phyloP scores from a whole-genome alignment of 1,139 yeast genomes.

The Hemisphaericaspora xylanilytica region DNA sequence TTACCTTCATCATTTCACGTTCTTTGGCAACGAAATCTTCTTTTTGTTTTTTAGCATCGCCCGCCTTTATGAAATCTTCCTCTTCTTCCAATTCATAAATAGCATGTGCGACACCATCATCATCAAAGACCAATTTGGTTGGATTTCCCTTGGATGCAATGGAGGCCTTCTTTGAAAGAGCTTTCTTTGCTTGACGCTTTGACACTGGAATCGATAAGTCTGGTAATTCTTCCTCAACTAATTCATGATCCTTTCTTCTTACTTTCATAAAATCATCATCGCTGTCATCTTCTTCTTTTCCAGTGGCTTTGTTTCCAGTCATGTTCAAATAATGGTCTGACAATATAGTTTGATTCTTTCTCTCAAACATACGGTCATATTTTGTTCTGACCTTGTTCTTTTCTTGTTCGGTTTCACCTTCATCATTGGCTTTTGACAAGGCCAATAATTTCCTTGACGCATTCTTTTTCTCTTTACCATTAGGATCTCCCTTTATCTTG shows the following conservation, averaged over 20 bases:
- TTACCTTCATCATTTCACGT: conserved; percentile 60
- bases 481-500: conserved; percentile 55
- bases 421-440: conserved; percentile 59
- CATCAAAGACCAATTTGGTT: conserved; percentile 82
- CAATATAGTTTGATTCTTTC: conserved; percentile 88
- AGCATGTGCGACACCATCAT: conserved; percentile 89
- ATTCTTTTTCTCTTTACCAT: conserved; percentile 73
- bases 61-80: conserved; percentile 76
- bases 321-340: conserved; percentile 83
- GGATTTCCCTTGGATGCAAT: conserved; percentile 65
- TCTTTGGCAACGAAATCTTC: conserved; percentile 65
- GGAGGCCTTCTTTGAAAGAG: conserved; percentile 82
- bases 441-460: conserved; percentile 67
- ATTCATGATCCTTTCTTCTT: conserved; percentile 70
- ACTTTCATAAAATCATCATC: conserved; percentile 76
- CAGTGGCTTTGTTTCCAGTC: conserved; percentile 42
- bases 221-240: conserved; percentile 66
- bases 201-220: conserved; percentile 63
- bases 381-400: conserved; percentile 68
- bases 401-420: conserved; percentile 53
- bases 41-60: conserved; percentile 72
- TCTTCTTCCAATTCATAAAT: conserved; percentile 89
- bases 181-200: conserved; percentile 83
- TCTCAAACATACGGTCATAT: conserved; percentile 93
- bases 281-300: conserved; percentile 27